phyloP scores from a whole-genome alignment of 768 basidiomycete species.

The Auricularia auricula-judae region DNA sequence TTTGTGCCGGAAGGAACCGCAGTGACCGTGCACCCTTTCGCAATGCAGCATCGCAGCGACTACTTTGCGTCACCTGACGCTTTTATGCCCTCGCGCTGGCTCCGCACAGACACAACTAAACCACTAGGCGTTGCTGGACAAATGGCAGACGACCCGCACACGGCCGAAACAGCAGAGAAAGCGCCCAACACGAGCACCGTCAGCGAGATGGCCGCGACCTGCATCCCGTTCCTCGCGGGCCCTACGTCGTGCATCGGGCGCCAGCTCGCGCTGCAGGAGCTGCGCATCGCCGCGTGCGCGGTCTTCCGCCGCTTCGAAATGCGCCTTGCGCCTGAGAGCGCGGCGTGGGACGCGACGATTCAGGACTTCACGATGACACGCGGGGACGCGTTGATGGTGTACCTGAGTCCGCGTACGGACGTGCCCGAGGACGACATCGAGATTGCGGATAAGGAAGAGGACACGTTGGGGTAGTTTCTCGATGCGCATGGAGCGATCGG shows the following conservation, averaged over 20 bases:
- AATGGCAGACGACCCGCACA: no score
- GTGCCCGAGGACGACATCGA: no score
- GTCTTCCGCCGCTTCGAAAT: neutral
- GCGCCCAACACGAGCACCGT: neutral
- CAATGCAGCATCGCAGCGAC: neutral
- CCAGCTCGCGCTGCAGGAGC: neutral
- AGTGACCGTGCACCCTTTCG: neutral
- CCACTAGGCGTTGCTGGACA: no score
- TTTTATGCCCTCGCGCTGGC: neutral
- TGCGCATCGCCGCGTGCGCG: neutral
- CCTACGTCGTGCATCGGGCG: neutral
- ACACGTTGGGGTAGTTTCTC: no score
- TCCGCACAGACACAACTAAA: neutral
- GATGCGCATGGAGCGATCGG: no score
- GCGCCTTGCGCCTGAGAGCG: neutral
- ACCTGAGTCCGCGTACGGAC: no score
- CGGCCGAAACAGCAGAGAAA: no score
- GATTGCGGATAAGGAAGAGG: no score
- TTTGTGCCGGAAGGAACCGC: neutral
- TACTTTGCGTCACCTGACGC: neutral
- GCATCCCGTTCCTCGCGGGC: neutral
- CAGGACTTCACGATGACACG: neutral
- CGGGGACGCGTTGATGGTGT: neutral
- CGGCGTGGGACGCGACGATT: neutral
- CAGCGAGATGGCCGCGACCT: neutral